These are phyloP conservation scores for Globisporangium iwayamae DNA, from an alignment of 352 stramenopile genomes.

Conservation along the genomic window DNA sequence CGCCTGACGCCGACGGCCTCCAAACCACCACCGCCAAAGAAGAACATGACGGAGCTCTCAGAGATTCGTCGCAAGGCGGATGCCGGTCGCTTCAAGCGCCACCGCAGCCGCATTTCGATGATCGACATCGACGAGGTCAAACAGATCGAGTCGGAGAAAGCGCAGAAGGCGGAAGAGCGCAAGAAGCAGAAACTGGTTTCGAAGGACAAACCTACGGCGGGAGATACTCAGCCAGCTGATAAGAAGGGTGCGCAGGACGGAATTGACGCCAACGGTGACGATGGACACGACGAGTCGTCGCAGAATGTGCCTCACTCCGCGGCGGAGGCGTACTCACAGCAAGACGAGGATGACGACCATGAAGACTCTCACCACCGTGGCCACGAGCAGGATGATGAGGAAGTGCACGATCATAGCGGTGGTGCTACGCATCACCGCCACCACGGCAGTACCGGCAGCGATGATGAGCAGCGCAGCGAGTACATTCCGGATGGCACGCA, in stretches of 20 bases:
- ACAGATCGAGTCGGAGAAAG: slow-evolving; percentile 85
- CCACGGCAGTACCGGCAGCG: slow-evolving; percentile 17
- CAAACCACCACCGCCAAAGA: slow-evolving; percentile 48
- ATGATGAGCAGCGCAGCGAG: slow-evolving; percentile 22
- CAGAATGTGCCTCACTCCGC: background rate
- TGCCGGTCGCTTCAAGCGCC: slow-evolving; percentile 75
- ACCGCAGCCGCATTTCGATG: slow-evolving; percentile 84
- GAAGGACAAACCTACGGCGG: slow-evolving; percentile 22
- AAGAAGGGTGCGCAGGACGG: slow-evolving; percentile 4
- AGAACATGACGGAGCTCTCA: slow-evolving; percentile 65
- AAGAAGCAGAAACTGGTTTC: slow-evolving; percentile 67
- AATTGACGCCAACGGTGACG: background rate
- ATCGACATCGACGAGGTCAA: slow-evolving; percentile 88
- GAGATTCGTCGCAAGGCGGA: slow-evolving; percentile 84
- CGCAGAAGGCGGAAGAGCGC: slow-evolving; percentile 75
- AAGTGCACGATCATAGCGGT: slow-evolving; percentile 16
- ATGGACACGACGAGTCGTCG: slow-evolving; percentile 6
- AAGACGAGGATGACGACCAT: slow-evolving; percentile 14
- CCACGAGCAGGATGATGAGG: slow-evolving; percentile 12
- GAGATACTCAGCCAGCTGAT: background rate
- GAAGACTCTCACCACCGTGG: background rate
- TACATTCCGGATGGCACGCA: slow-evolving; percentile 59
- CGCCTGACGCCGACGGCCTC: slow-evolving; percentile 24
- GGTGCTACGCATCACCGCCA: slow-evolving; percentile 16
- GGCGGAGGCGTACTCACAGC: background rate